Conservation (phyloP, 2,329 filamentous ascomycete genomes). For the Penicillium olsonii region DNA sequence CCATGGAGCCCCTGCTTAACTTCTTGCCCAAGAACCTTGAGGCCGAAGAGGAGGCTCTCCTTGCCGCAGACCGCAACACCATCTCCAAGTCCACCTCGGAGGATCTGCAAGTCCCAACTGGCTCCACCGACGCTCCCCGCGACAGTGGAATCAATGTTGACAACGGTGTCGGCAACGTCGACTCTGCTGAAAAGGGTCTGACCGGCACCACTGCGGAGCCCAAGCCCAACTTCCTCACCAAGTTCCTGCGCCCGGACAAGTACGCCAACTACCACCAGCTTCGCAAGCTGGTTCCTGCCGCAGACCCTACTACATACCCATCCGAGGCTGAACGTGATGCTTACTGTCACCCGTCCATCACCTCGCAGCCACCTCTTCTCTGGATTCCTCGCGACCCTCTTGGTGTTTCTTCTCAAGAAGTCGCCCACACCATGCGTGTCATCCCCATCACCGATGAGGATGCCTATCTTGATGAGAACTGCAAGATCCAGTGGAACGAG, state of each 20-base stretch:
- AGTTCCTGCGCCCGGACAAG: constrained; percentile 75
- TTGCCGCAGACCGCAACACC: constrained; percentile 29
- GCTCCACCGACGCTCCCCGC: constrained; percentile 16
- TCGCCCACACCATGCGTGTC: constrained; percentile 68
- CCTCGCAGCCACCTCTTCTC: constrained; percentile 64
- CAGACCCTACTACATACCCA: constrained; percentile 60
- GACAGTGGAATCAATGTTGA: constrained; percentile 32
- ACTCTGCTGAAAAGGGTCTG: constrained; percentile 41
- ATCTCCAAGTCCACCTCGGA: constrained; percentile 3
- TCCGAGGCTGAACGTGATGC: constrained; percentile 65
- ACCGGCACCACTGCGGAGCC: constrained; percentile 26
- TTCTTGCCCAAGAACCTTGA: constrained; percentile 76
- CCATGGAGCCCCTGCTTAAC: constrained; percentile 73
- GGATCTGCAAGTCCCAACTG: background rate
- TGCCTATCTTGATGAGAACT: constrained; percentile 70
- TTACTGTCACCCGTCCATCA: constrained; percentile 73
- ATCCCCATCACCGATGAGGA: constrained; percentile 81
- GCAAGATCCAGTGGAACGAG: constrained; percentile 61
- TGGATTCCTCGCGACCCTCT: constrained; percentile 80
- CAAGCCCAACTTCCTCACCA: constrained; percentile 39
- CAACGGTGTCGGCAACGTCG: constrained; percentile 32
- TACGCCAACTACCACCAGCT: constrained; percentile 73
- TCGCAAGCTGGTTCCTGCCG: constrained; percentile 66
- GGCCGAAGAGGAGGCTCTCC: constrained; percentile 55
- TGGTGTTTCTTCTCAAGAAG: constrained; percentile 75